phyloP scores from a whole-genome alignment of 305 asterid species.

The Nicotiana rustica region DNA sequence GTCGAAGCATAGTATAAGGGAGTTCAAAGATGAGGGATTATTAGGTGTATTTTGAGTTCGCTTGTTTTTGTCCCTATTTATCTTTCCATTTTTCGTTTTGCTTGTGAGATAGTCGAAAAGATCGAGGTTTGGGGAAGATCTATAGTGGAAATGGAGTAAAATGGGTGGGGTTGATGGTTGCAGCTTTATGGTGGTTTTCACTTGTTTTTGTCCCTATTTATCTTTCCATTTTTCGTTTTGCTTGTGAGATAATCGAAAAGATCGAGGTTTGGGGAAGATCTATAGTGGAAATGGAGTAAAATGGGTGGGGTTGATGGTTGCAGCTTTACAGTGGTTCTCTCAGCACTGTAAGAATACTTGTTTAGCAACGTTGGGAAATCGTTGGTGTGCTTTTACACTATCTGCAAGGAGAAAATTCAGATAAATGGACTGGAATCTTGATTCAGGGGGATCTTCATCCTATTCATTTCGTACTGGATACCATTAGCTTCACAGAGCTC shows the following conservation, averaged over 20 bases:
- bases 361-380: slow-evolving; percentile 39
- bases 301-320: neutral
- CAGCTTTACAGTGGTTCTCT: slow-evolving; percentile 3
- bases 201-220: slow-evolving; percentile 5
- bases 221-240: neutral
- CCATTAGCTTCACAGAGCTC: slow-evolving; percentile 60
- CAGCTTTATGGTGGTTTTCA: neutral
- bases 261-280: slow-evolving; percentile 1
- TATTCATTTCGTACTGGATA: slow-evolving; percentile 64
- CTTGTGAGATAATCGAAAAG: slow-evolving; percentile 3
- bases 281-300: neutral
- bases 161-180: neutral
- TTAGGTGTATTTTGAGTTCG: neutral
- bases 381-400: slow-evolving; percentile 43
- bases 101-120: slow-evolving; percentile 10
- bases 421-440: slow-evolving; percentile 39
- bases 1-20: neutral
- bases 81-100: neutral
- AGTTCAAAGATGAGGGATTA: slow-evolving; percentile 22
- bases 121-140: neutral
- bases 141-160: neutral
- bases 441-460: slow-evolving; percentile 42
- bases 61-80: slow-evolving; percentile 5
- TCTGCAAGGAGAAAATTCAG: slow-evolving; percentile 54
- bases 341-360: slow-evolving; percentile 31